Evolutionary conservation across 169 alveolate species (phyloP), one percentile per base, ranked within the genome.

Genomic region (Amoebophrya sp.): DNA sequence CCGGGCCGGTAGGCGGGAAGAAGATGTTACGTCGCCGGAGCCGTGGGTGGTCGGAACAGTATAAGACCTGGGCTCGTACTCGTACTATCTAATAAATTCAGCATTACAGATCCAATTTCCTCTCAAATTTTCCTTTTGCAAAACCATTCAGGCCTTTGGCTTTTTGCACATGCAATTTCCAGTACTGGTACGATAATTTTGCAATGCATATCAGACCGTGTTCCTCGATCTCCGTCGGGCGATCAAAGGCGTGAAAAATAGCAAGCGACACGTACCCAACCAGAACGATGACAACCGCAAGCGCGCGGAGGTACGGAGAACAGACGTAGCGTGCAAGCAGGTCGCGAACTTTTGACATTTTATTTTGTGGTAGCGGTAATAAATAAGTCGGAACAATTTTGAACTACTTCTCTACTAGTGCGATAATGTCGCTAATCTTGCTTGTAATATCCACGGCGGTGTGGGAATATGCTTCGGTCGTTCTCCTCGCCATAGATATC

Each of bases 161-260:
- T 47, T 12, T 47, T 18, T 47, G 7, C 66, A 47, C 66, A 7
- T 47, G 66, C 7, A 47, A 47, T 7, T 47, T 47, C 66, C 66
- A 47, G 18, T 47, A 18, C 66, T 18, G 18, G 66, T 7, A 47
- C 66, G 66, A 47, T 47, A 18, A n/a, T n/a, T n/a, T n/a, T 18
- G 66, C 7, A 47, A 7, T 18, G 18, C 29, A 18, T 47, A 47
- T 47, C 29, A 47, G 66, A 47, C 66, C 66, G 35, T 66, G 83
- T n/a, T 66, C 83, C 35, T 66, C 83, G 83, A 66, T 66, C 83
- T 66, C 83, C 12, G 83, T 66, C 29, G 38, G 29, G 83, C 83
- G 83, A n/a, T 66, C 83, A 25, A 66, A 66, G 35, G 83, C 83
- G 18, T 66, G 83, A 66, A 66, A 66, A 25, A 66, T n/a, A 7